Evolutionary conservation across 164 flowering plant genomes (phyloP).

Genomic region (Dillenia turbinata): DNA sequence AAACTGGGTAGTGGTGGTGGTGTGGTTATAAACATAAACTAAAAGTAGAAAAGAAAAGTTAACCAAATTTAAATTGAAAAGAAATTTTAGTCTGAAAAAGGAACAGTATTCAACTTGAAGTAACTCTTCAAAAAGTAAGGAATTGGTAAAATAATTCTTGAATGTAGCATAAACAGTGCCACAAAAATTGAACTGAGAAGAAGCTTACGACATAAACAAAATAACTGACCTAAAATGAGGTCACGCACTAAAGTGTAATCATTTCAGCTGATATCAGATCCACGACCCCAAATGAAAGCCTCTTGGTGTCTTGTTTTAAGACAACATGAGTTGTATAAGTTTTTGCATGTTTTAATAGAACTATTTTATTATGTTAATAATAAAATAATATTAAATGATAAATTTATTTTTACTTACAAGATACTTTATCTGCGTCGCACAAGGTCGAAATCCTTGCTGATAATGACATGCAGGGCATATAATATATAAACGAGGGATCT

Average conservation of each 20-base stretch:
- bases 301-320: conserved; percentile 92
- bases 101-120: conserved; percentile 27
- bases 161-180: conserved; percentile 62
- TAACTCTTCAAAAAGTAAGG: conserved; percentile 22
- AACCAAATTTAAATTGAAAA: background rate
- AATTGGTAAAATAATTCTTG: conserved; percentile 37
- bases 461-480: too few relatives aligned
- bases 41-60: conserved; percentile 3
- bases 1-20: conserved; percentile 5
- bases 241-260: conserved; percentile 84
- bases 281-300: conserved; percentile 95
- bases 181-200: conserved; percentile 41
- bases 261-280: conserved; percentile 92
- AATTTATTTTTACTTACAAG: too few relatives aligned
- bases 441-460: too few relatives aligned
- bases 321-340: conserved; percentile 90
- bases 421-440: too few relatives aligned
- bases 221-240: conserved; percentile 94
- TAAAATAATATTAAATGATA: too few relatives aligned
- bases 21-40: background rate
- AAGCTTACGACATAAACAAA: conserved; percentile 59
- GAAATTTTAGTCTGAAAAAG: conserved; percentile 12
- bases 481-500: too few relatives aligned
- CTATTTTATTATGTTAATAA: too few relatives aligned
- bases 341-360: conserved; percentile 41